Evolutionary conservation across 164 flowering plant genomes (phyloP).

Genomic region (Dillenia turbinata): DNA sequence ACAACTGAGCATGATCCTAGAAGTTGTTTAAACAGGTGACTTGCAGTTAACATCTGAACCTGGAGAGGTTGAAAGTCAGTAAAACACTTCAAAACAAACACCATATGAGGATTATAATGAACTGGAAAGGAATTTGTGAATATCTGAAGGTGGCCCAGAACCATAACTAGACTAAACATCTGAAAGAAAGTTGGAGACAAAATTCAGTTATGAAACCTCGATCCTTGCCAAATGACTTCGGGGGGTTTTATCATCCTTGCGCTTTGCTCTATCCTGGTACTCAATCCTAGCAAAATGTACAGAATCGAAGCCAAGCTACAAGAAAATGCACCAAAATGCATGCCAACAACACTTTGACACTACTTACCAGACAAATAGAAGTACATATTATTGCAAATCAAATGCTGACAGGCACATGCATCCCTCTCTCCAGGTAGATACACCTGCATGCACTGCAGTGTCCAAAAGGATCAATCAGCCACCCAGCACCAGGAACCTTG

Average conservation of each 20-base stretch:
- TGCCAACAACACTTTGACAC: no score
- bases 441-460: constrained; percentile 92
- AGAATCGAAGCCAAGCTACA: constrained; percentile 86
- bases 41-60: constrained; percentile 31
- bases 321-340: neutral
- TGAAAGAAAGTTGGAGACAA: neutral
- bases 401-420: neutral
- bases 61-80: constrained; percentile 51
- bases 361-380: no score
- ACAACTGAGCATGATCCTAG: neutral
- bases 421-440: constrained; percentile 85
- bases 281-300: constrained; percentile 87
- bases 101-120: constrained; percentile 67
- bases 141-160: constrained; percentile 34
- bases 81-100: constrained; percentile 69
- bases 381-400: neutral
- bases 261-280: constrained; percentile 80
- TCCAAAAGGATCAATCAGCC: constrained; percentile 98
- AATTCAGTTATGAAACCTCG: constrained; percentile 41
- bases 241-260: constrained; percentile 71
- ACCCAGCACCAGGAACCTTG: constrained; percentile 73
- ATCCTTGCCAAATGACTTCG: constrained; percentile 90
- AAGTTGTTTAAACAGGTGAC: no score
- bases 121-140: constrained; percentile 74
- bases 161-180: constrained; percentile 4